A percentile compares a stretch with the other conserved stretches of the same genome.
phyloP scores from a whole-genome alignment of 306 rosid genomes.

The Cyamopsis tetragonoloba region DNA sequence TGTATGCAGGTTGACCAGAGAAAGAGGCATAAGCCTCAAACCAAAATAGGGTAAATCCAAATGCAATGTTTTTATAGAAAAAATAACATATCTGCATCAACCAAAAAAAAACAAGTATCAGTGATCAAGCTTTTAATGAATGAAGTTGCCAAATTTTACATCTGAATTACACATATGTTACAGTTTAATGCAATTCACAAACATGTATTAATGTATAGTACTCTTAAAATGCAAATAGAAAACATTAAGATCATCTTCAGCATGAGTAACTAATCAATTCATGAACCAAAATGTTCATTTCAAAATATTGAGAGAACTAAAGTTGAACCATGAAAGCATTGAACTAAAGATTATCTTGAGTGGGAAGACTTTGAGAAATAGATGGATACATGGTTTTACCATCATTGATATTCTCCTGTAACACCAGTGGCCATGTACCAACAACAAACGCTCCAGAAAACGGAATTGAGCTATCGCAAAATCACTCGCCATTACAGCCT shows the following conservation, averaged over 20 bases:
- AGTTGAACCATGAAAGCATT: neutral
- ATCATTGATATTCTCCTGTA: slow-evolving; percentile 85
- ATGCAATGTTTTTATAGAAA: slow-evolving; percentile 87
- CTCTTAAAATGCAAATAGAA: slow-evolving; percentile 21
- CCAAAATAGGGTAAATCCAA: slow-evolving; percentile 91
- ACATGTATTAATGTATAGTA: neutral
- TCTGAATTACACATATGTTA: neutral
- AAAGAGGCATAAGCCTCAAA: slow-evolving; percentile 82
- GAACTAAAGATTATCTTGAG: neutral
- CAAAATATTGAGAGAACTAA: neutral
- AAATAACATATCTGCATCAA: slow-evolving; percentile 87
- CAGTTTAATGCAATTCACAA: neutral
- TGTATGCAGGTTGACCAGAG: slow-evolving; percentile 78
- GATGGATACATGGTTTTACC: slow-evolving; percentile 50
- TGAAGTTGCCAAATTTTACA: neutral
- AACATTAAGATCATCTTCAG: neutral
- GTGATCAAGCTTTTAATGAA: neutral
- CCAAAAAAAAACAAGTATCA: slow-evolving; percentile 6
- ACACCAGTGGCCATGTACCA: slow-evolving; percentile 96
- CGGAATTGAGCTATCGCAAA: slow-evolving; percentile 73
- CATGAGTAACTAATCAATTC: neutral
- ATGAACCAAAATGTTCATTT: neutral
- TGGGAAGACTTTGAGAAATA: neutral
- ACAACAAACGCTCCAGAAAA: slow-evolving; percentile 76
- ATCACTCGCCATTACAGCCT: slow-evolving; percentile 98